Evolutionary conservation across 495 filamentous ascomycete genomes (phyloP).

Genomic region (Lepraria neglecta): DNA sequence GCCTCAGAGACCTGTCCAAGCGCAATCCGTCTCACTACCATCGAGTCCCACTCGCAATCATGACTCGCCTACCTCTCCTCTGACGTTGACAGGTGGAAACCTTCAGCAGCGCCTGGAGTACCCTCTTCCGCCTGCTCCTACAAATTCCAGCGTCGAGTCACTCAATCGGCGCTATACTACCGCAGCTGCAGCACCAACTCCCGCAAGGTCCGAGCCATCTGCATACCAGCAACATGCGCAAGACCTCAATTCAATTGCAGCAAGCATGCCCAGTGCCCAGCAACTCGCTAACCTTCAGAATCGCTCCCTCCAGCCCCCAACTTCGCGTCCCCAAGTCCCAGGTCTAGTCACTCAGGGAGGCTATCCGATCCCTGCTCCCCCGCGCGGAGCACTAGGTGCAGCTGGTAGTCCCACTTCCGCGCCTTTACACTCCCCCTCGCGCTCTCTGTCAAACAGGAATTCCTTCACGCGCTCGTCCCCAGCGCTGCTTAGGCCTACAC

Average conservation of each 20-base stretch:
- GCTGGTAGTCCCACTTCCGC: conserved; percentile 37
- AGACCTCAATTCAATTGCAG: conserved; percentile 14
- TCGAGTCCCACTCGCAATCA: conserved; percentile 22
- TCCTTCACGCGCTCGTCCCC: conserved; percentile 26
- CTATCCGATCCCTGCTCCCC: conserved; percentile 24
- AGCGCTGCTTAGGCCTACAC: conserved; percentile 39
- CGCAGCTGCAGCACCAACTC: background rate
- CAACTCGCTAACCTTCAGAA: conserved; percentile 29
- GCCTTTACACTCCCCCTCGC: conserved; percentile 29
- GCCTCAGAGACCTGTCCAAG: conserved; percentile 11
- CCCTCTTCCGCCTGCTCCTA: conserved; percentile 25
- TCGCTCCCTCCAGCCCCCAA: conserved; percentile 25
- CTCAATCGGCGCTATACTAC: conserved; percentile 11
- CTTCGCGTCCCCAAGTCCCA: conserved; percentile 15
- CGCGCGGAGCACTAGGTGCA: conserved; percentile 27
- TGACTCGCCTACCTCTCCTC: conserved; percentile 16
- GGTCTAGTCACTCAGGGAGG: conserved; percentile 13
- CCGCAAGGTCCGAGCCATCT: conserved; percentile 10
- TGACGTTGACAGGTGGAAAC: conserved; percentile 28
- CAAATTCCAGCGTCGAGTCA: conserved; percentile 19
- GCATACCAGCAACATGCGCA: conserved; percentile 5
- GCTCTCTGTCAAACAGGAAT: conserved; percentile 13
- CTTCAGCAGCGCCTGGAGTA: conserved; percentile 27
- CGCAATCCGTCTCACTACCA: conserved; percentile 24
- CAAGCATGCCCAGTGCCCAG: conserved; percentile 26